phyloP scores from a whole-genome alignment of 805 yeast genomes.

The Candida lessepsii region DNA sequence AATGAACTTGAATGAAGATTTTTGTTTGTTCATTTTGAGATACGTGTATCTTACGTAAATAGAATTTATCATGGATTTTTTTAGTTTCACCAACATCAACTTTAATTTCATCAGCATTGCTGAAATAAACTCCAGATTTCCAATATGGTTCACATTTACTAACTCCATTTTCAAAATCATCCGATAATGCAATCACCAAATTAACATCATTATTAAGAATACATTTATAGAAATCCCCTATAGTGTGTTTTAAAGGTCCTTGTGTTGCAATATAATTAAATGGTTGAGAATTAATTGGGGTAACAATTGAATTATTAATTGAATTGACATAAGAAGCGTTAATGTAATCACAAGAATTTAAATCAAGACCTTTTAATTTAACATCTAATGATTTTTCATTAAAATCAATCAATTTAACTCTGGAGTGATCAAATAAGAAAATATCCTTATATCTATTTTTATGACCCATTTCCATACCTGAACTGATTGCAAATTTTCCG shows the following conservation, averaged over 20 bases:
- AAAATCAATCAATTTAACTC: constrained; percentile 55
- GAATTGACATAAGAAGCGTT: constrained; percentile 73
- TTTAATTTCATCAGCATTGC: constrained; percentile 24
- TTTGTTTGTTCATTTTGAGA: constrained; percentile 17
- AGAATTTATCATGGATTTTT: constrained; percentile 15
- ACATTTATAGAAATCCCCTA: constrained; percentile 83
- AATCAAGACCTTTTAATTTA: background rate
- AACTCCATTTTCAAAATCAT: constrained; percentile 70
- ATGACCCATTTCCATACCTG: constrained; percentile 77
- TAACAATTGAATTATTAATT: constrained; percentile 8
- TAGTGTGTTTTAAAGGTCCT: constrained; percentile 77
- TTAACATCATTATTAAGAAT: constrained; percentile 61
- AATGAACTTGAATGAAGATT: constrained; percentile 68
- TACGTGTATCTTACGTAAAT: constrained; percentile 37
- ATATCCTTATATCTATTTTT: constrained; percentile 89
- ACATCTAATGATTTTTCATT: background rate
- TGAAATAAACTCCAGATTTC: constrained; percentile 55
- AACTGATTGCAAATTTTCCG: constrained; percentile 48
- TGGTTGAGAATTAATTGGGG: background rate
- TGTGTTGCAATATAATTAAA: constrained; percentile 70
- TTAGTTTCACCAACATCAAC: constrained; percentile 24
- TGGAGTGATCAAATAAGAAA: constrained; percentile 79
- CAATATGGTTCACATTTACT: constrained; percentile 81
- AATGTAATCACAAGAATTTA: constrained; percentile 55
- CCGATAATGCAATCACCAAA: constrained; percentile 72